Conservation (phyloP, 2,329 filamentous ascomycete species). For the Venturia asperata region DNA sequence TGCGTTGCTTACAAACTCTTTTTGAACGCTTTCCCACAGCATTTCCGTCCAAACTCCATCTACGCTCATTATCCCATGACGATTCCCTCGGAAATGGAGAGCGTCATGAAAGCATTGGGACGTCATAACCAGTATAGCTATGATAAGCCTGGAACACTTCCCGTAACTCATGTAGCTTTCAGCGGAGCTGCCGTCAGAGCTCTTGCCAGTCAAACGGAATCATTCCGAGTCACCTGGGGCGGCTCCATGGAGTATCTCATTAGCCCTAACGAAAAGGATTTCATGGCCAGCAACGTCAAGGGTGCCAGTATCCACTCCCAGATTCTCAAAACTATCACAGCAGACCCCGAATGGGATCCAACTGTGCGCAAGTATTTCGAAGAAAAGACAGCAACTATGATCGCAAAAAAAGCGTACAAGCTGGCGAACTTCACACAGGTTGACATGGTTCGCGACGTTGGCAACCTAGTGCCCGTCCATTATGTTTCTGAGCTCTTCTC, state of each 20-base stretch:
- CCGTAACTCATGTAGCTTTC: slow-evolving; percentile 48
- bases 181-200: slow-evolving; percentile 56
- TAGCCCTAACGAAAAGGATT: slow-evolving; percentile 48
- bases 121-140: slow-evolving; percentile 65
- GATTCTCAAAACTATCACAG: slow-evolving; percentile 29
- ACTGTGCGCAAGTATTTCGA: slow-evolving; percentile 62
- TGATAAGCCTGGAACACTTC: slow-evolving; percentile 49
- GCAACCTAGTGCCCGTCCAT: slow-evolving; percentile 49
- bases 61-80: slow-evolving; percentile 73
- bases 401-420: slow-evolving; percentile 58
- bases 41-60: slow-evolving; percentile 70
- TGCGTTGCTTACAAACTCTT: slow-evolving; percentile 82
- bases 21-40: slow-evolving; percentile 68
- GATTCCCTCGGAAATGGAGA: slow-evolving; percentile 63
- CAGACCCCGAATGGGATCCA: slow-evolving; percentile 49
- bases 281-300: slow-evolving; percentile 36
- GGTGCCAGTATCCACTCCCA: not conserved
- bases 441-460: slow-evolving; percentile 58
- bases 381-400: slow-evolving; percentile 52
- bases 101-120: slow-evolving; percentile 61
- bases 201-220: slow-evolving; percentile 53
- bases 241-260: slow-evolving; percentile 57
- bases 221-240: slow-evolving; percentile 60
- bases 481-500: slow-evolving; percentile 50
- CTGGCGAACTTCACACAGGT: slow-evolving; percentile 58